Evolutionary conservation across 2,329 filamentous ascomycete genomes (phyloP), one percentile per base, ranked within the genome.

Genomic region (Phoma herbarum): DNA sequence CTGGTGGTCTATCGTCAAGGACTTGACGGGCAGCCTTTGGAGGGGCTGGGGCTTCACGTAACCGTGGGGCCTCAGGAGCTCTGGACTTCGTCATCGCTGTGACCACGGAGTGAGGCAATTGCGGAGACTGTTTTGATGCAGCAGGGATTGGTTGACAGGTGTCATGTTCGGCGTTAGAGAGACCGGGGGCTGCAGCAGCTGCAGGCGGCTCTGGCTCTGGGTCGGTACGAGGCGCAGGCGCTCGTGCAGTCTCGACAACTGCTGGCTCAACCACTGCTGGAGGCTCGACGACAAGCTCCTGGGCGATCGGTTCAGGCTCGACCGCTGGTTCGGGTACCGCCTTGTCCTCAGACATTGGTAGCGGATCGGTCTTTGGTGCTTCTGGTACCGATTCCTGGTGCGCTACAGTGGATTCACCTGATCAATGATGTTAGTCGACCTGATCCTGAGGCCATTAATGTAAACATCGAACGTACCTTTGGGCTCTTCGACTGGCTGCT

Each of bases 1-100:
- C 72, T 52, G 74, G 70, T 20, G 74, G 74, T 64, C 73, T 68
- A 43, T 74, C 72, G 56, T 75, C 72, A 20, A 73, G 29, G 42
- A 64, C 35, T 53, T 66, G 65, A 48, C 63, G 64, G 37, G 62
- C 45, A 45, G 63, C 66, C 62, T 69, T 62, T 67, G 67, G 56
- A 46, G 62, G 57, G 48, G 62, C 56, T 74, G 74, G 64, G 66
- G 75, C 59, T 71, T 72, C 63, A 63, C 47, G 60, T 43, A 54
- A 18, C 14, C 45, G 52, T 56, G 67, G 49, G 55, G 62, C 60
- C 61, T 63, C 62, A 33, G 49, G 59, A 52, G 62, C 53, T 61
- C 61, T 61, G 54, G 59, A 56, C 60, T 63, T 68, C 28, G 64
- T 62, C 46, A 60, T 64, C 49, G 64, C 64, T 54, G 60, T 63